Base-by-base conservation (phyloP, 371 early-diverging fungal species). In the Actinomortierella wolfii region DNA sequence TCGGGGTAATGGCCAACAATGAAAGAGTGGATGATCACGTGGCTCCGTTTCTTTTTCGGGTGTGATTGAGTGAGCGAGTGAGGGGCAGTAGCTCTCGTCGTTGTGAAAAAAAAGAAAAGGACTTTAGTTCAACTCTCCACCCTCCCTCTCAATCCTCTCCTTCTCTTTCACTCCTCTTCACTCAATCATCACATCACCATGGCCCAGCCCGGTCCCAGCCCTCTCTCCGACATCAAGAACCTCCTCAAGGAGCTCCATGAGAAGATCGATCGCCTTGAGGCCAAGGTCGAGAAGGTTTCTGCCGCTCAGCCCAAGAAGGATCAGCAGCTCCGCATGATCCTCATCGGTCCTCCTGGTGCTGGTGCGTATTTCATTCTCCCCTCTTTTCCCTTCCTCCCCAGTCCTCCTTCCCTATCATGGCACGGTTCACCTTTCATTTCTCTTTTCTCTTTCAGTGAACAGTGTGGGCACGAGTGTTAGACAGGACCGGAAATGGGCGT, bases 341-440 rank as follows among this genome's bases (percentile, higher is more conserved):
- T 98, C 82, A 94, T 97, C 91, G 99, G 99, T 53, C 97, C 99
- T 48, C 99, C 98, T 59, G 94, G 94, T 76, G 90, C 97, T 49
- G 97, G 97, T 89, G 82, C 61, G 79, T 69, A 25, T 46, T 9
- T 49, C 21, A 2, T 45, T 53, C 45, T 55, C 17, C 24, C 67
- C 51, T 23, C 5, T 45, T 53, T 52, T 55, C 17, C 24, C 67
- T 44, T 17, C 14, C 28, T 56, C 4, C n/a, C 41, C 21, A 18
- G 24, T 52, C 41, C 43, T 34, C 44, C 53, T 54, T 4, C 18
- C 15, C 9, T 23, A 26, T n/a, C 21, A n/a, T n/a, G 5, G 17
- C 47, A 44, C 5, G 55, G 41, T 59, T 11, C 7, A 40, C 41
- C 23, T 25, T 21, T 4, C 3, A 4, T 15, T 24, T 13, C 28